Conservation (phyloP, 805 yeast species). For the Starmerella scarabaei region DNA sequence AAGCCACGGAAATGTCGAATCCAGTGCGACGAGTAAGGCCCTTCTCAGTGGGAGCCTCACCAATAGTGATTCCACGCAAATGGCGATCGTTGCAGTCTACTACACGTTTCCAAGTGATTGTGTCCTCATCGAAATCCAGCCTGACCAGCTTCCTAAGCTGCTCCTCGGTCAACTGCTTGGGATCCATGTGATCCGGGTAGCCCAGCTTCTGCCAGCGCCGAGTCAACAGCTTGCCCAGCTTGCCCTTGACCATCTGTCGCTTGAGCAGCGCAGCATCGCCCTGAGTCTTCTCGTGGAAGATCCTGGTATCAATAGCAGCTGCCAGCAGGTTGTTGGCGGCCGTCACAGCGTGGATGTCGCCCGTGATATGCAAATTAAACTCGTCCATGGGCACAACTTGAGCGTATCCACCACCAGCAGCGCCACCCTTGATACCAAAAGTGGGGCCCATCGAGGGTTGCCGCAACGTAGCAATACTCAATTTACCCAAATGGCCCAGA, state of each 20-base stretch:
- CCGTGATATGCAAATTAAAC: constrained; percentile 93
- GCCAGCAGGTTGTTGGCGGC: constrained; percentile 89
- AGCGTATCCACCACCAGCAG: constrained; percentile 97
- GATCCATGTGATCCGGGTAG: constrained; percentile 37
- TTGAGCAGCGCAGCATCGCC: constrained; percentile 62
- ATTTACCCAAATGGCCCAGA: constrained; percentile 67
- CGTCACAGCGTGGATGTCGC: constrained; percentile 93
- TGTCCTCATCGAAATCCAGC: constrained; percentile 75
- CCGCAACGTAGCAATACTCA: constrained; percentile 85
- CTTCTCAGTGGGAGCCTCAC: constrained; percentile 87
- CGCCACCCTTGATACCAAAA: constrained; percentile 97
- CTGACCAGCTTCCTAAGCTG: constrained; percentile 66
- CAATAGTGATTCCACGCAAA: constrained; percentile 77
- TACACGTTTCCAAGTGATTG: constrained; percentile 85
- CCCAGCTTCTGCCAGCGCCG: constrained; percentile 68
- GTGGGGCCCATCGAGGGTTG: constrained; percentile 99
- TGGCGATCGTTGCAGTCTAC: constrained; percentile 90
- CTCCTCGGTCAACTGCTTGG: constrained; percentile 60
- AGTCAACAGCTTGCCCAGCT: constrained; percentile 66
- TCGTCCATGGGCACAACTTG: constrained; percentile 99
- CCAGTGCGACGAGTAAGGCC: constrained; percentile 78
- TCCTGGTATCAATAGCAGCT: constrained; percentile 93
- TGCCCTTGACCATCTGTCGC: constrained; percentile 73
- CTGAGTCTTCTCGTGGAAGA: constrained; percentile 87
- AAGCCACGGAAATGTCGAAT: constrained; percentile 91